These are phyloP conservation scores for Zymoseptoria passerinii DNA, from an alignment of 2,329 filamentous ascomycete genomes.

Conservation along the genomic window DNA sequence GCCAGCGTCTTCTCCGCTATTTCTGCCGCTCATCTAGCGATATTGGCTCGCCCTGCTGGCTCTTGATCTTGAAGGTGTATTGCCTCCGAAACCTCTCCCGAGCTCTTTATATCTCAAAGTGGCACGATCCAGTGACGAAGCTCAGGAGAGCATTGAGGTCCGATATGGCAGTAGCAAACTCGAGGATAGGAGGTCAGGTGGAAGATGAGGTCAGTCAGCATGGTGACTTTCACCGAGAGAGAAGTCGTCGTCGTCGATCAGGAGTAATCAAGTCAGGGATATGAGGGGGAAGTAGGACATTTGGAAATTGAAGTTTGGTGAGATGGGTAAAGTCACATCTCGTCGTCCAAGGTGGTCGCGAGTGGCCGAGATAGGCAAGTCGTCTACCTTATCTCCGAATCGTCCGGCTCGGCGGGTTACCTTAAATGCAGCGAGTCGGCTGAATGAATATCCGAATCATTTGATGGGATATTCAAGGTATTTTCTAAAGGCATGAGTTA, in stretches of 20 bases:
- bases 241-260: not conserved
- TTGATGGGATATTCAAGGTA: not conserved
- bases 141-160: not conserved
- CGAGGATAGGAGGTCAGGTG: not conserved
- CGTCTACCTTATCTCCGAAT: not conserved
- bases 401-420: not conserved
- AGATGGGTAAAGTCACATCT: not conserved
- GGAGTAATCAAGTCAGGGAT: no score
- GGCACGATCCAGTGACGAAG: not conserved
- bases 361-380: constrained; percentile 4
- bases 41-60: not conserved
- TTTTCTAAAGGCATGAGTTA: not conserved
- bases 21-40: not conserved
- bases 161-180: not conserved
- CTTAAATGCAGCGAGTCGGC: not conserved
- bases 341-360: no score
- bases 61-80: not conserved
- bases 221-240: not conserved
- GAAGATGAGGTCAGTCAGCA: not conserved
- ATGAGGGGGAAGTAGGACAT: not conserved
- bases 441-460: not conserved
- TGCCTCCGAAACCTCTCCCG: not conserved
- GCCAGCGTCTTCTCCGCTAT: not conserved
- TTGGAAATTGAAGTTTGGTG: not conserved
- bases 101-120: not conserved